phyloP scores from a whole-genome alignment of 2,329 filamentous ascomycete species.

The Juglanconis juglandina region DNA sequence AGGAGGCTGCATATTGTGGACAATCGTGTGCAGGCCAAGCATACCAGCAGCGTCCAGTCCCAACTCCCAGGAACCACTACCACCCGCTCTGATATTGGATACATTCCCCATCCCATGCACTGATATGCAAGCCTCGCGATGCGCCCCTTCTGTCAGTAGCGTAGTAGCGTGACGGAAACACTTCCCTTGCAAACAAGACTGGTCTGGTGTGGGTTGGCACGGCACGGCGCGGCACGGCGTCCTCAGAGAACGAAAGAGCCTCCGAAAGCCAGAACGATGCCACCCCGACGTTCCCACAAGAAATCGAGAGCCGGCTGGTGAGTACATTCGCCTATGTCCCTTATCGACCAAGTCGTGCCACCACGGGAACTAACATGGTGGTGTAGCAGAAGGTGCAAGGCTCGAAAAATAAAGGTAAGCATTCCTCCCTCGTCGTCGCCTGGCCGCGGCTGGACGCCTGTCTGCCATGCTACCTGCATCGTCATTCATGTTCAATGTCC shows the following conservation, averaged over 20 bases:
- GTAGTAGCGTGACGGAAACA: conserved; percentile 8
- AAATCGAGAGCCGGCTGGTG: conserved; percentile 64
- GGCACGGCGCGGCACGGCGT: not conserved
- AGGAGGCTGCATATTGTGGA: too few relatives aligned
- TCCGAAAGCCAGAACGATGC: conserved; percentile 41
- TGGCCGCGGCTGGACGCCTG: not conserved
- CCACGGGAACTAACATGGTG: conserved; percentile 25
- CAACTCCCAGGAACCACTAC: not conserved
- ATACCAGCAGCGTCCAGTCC: too few relatives aligned
- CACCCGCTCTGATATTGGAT: not conserved
- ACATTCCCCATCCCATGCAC: not conserved
- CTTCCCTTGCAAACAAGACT: not conserved
- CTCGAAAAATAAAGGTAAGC: conserved; percentile 65
- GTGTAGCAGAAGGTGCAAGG: conserved; percentile 51
- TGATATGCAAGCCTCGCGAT: conserved; percentile 4
- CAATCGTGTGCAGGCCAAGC: too few relatives aligned
- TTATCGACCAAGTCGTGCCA: too few relatives aligned
- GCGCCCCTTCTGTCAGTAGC: conserved; percentile 1
- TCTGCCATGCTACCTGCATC: not conserved
- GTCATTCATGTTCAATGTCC: not conserved
- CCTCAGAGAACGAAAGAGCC: not conserved
- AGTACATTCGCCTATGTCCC: not conserved
- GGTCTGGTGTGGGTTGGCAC: not conserved
- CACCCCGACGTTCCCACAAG: conserved; percentile 65
- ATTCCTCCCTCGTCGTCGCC: not conserved